Base-by-base conservation (phyloP, 768 basidiomycete genomes). In the Suillus variegatus region DNA sequence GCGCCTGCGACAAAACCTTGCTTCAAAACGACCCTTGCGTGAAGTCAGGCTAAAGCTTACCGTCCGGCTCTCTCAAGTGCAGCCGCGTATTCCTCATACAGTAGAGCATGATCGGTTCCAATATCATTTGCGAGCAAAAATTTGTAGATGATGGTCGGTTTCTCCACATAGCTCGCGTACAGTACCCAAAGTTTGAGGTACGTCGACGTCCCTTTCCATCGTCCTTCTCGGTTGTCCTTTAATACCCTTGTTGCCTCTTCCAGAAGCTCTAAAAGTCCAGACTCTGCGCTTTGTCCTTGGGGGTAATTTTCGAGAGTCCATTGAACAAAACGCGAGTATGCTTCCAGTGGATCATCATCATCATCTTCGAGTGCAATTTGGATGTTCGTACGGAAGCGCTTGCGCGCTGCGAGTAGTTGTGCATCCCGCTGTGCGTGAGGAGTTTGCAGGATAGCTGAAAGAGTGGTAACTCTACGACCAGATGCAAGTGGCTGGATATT, bases 241-340 rank as follows among this genome's bases (percentile, higher is more conserved):
- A 99, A 84, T 9, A 89, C 85, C 40, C 95, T 82, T 1, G 97
- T 97, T 18, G 94, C 93, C 72, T 94, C 92, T 74, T 99, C 97
- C 8, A 99, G 79, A 3, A 99, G 82, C 65, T 97, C 95, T 20
- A 99, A 81, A n/a, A 99, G 83, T 40, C 94, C 93, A 14, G 92
- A 94, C 73, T 95, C 91, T 1, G 90, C 90, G 60, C 90, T 92
- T 64, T 93, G 90, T 6, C 95, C 96, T 66, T 97, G 91, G 0
- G 97, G 95, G 73, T 98, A 97, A 75, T 94, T 95, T 75, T 97
- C 94, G 51, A 95, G 79, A 0, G 93, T 95, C 93, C 96, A 99
- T 60, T 91, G 85, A 61, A 99, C 90, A 69, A 98, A 88, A 66
- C 85, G 83, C 71, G 87, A 88, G 71, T 95, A 97, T 1, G 93